A percentile compares a stretch with the other conserved stretches of the same genome.
Conservation (phyloP, 345 rosid genomes). For the Moricandia moricandioides region DNA sequence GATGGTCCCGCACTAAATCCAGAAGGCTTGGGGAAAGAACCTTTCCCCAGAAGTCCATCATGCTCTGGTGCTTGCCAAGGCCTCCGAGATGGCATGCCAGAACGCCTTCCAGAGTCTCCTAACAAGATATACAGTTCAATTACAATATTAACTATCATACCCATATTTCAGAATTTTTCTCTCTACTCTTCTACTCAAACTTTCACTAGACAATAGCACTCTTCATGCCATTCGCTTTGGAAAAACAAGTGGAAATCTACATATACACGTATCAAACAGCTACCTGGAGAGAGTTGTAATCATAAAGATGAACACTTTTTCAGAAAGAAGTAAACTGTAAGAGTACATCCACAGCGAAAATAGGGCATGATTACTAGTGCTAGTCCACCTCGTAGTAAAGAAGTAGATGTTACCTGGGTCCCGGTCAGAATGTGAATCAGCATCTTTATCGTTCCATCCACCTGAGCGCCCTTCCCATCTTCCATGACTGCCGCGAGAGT, state of each 20-base stretch:
- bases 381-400: constrained; percentile 28
- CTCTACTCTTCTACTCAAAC: constrained; percentile 4
- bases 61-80: constrained; percentile 87
- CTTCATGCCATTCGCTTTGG: background rate
- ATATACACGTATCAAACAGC: background rate
- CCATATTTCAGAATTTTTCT: background rate
- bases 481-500: constrained; percentile 59
- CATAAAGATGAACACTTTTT: background rate
- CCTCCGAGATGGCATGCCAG: constrained; percentile 68
- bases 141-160: constrained; percentile 20
- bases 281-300: background rate
- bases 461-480: constrained; percentile 87
- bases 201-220: constrained; percentile 1
- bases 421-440: constrained; percentile 68
- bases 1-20: constrained; percentile 60
- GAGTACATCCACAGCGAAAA: background rate
- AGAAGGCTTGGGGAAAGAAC: constrained; percentile 81
- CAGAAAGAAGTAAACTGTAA: background rate
- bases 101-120: constrained; percentile 68
- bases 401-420: constrained; percentile 58
- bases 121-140: constrained; percentile 12
- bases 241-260: background rate
- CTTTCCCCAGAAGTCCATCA: constrained; percentile 98
- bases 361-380: constrained; percentile 8
- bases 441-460: constrained; percentile 71